phyloP scores from a whole-genome alignment of 768 basidiomycete species.

The Podaxis sp. region DNA sequence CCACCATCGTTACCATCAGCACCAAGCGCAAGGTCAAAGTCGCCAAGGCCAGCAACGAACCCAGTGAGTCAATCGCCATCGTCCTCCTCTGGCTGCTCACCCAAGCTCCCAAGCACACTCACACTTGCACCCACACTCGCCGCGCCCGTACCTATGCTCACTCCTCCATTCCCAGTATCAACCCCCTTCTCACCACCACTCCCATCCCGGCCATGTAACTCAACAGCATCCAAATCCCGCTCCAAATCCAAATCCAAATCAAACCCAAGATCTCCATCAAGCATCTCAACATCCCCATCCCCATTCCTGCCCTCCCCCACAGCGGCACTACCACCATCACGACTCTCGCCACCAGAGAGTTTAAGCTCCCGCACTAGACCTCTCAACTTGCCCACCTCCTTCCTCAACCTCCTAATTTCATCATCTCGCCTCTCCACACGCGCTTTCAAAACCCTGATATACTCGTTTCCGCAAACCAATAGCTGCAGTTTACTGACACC shows the following conservation, averaged over 20 bases:
- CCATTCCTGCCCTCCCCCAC: constrained; percentile 15
- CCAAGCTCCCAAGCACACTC: constrained; percentile 1
- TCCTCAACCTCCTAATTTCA: constrained; percentile 65
- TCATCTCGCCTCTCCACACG: constrained; percentile 77
- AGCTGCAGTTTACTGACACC: constrained; percentile 92
- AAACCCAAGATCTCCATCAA: constrained; percentile 24
- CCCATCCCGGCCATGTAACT: constrained; percentile 19
- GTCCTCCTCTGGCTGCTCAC: constrained; percentile 9
- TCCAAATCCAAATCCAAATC: constrained; percentile 49
- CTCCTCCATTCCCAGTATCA: neutral
- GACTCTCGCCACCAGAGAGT: constrained; percentile 26
- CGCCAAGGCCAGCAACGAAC: neutral
- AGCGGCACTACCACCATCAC: neutral
- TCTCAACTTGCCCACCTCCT: constrained; percentile 62
- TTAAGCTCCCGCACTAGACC: constrained; percentile 23
- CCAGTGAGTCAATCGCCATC: constrained; percentile 4
- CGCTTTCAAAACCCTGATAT: constrained; percentile 69
- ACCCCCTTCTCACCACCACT: constrained; percentile 8
- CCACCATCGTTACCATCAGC: neutral
- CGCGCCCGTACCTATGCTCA: neutral
- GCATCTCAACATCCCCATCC: constrained; percentile 33
- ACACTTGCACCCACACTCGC: neutral
- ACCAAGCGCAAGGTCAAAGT: neutral
- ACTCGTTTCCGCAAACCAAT: constrained; percentile 88
- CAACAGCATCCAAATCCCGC: constrained; percentile 55